Evolutionary conservation across 129 eudicot genomes (phyloP), one percentile per base, ranked within the genome.

Genomic region (Chrysanthemum seticuspe): DNA sequence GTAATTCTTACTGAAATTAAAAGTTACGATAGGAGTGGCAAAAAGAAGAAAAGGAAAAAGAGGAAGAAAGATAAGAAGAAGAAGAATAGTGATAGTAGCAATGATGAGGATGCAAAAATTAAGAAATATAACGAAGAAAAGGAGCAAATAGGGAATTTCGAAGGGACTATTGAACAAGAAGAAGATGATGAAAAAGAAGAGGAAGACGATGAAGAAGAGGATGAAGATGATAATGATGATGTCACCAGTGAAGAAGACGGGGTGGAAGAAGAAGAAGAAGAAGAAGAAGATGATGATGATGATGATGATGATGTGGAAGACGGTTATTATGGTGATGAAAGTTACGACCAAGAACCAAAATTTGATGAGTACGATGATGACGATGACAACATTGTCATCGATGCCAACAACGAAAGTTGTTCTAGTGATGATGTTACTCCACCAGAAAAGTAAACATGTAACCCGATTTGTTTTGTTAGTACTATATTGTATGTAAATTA

Each of bases 1-100:
- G 84, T 76, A 47, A 81, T 85, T 45, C 84, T 85, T 1, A 84
- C 73, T 2, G 89, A 79, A 66, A 81, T 75, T 18, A 81, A 82
- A 72, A 54, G 68, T 78, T 64, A 78, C 3, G 53, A 78, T 68
- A 55, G 70, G 8, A 49, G 13, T 47, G 15, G 48, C 51, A 78
- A 64, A 68, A 78, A 62, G 63, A 70, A 71, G 68, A 71, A 65
- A 59, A 53, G 16, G 36, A 78, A 6, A 18, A 71, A 55, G 68
- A 63, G 47, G 2, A 68, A 68, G 61, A 55, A 6, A 14, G 16
- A 36, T 15, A 64, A 7, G 18, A 15, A 19, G 31, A 65, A 18
- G 13, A 47, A 55, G 23, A 55, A 56, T 4, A 18, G 16, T 45
- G 64, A 54, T 1, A 56, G 78, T 9, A 31, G 61, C 23, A 68